phyloP scores from a whole-genome alignment of 495 filamentous ascomycete species.

The Cryomyces minteri region DNA sequence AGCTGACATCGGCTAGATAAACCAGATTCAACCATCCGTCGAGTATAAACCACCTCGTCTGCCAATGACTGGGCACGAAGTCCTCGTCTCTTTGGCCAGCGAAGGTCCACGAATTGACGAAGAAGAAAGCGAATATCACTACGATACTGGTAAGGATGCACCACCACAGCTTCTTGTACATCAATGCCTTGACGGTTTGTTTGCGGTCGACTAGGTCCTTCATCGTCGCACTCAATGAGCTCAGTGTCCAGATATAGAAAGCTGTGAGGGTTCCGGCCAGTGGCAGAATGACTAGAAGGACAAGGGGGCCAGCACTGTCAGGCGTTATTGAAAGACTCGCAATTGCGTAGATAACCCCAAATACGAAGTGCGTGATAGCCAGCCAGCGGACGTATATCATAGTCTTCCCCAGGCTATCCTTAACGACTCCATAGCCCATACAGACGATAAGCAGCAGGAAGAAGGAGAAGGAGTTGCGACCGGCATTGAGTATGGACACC shows the following conservation, averaged over 20 bases:
- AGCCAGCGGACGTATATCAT: conserved; percentile 92
- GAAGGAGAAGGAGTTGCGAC: conserved; percentile 93
- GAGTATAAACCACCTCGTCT: conserved; percentile 89
- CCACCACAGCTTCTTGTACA: conserved; percentile 99
- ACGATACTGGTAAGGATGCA: conserved; percentile 81
- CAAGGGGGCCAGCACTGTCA: conserved; percentile 62
- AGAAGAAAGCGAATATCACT: conserved; percentile 93
- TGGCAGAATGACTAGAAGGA: conserved; percentile 90
- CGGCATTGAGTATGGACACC: conserved; percentile 82
- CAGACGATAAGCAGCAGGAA: conserved; percentile 97
- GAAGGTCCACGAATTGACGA: conserved; percentile 86
- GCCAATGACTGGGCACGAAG: conserved; percentile 92
- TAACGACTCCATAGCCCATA: conserved; percentile 98
- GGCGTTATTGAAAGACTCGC: conserved; percentile 80
- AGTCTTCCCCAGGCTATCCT: conserved; percentile 75
- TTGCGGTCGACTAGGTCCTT: conserved; percentile 89
- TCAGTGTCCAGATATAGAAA: conserved; percentile 98
- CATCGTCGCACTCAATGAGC: conserved; percentile 83
- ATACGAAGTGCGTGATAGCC: conserved; percentile 82
- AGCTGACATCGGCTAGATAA: conserved; percentile 79
- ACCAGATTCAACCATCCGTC: conserved; percentile 97
- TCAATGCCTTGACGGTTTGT: conserved; percentile 78
- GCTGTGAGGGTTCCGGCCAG: conserved; percentile 83
- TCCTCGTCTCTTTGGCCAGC: conserved; percentile 63
- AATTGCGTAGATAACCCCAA: conserved; percentile 83